Conservation (phyloP, 2,329 filamentous ascomycete species). For the Alternaria panax region DNA sequence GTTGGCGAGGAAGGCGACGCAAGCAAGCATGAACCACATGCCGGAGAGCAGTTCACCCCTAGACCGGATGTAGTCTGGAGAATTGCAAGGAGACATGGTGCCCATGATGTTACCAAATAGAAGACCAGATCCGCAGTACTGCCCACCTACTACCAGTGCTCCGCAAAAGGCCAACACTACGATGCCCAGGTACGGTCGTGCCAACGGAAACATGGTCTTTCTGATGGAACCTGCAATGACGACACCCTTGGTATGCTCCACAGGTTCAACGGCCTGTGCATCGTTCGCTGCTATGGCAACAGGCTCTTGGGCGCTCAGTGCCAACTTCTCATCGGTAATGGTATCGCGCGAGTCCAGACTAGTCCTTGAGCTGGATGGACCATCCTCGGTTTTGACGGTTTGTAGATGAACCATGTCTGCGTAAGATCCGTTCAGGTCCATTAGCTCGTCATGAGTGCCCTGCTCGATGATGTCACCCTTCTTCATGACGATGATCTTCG, state of each 20-base stretch:
- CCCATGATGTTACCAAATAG: constrained; percentile 69
- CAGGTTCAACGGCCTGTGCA: constrained; percentile 7
- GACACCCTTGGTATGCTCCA: constrained; percentile 21
- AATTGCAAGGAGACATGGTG: constrained; percentile 63
- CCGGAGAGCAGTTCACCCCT: constrained; percentile 63
- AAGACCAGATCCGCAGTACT: constrained; percentile 64
- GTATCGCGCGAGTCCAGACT: constrained; percentile 32
- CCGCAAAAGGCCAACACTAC: constrained; percentile 60
- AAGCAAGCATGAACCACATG: constrained; percentile 67
- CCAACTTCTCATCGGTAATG: constrained; percentile 30
- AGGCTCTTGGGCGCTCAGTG: constrained; percentile 16
- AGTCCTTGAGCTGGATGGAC: constrained; percentile 26
- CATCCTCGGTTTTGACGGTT: constrained; percentile 53
- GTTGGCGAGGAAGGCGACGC: constrained; percentile 68
- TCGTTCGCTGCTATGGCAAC: constrained; percentile 4
- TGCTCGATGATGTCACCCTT: constrained; percentile 48
- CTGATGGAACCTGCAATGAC: constrained; percentile 37
- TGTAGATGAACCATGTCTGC: constrained; percentile 60
- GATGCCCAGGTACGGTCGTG: constrained; percentile 55
- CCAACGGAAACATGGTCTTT: constrained; percentile 46
- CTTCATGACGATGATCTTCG: constrained; percentile 51
- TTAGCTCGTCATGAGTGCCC: constrained; percentile 45
- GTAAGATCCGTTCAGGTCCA: constrained; percentile 52
- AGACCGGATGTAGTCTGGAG: constrained; percentile 57
- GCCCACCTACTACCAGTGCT: constrained; percentile 62